Evolutionary conservation across 352 stramenopile species (phyloP).

Genomic region (Globisporangium barbulae): DNA sequence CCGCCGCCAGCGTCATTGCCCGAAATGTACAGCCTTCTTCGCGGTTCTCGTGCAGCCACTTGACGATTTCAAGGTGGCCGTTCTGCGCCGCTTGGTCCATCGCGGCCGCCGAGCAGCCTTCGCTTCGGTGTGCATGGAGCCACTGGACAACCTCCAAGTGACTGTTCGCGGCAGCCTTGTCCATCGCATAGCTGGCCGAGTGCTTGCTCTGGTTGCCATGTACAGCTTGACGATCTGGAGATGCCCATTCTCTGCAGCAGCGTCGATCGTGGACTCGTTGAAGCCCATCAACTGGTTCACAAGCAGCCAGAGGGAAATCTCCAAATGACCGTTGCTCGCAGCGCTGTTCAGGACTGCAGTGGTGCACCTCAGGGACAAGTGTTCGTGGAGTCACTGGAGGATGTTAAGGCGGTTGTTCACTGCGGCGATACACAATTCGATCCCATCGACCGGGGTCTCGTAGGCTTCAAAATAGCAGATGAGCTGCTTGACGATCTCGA

Average conservation of each 20-base stretch:
- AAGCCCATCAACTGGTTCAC: not conserved
- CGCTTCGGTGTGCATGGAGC: slow-evolving; percentile 5
- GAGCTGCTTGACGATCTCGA: not conserved
- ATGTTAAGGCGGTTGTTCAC: not conserved
- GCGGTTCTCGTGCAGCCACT: slow-evolving; percentile 2
- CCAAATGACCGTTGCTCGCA: not conserved
- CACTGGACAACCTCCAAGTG: slow-evolving; percentile 17
- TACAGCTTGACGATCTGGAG: not conserved
- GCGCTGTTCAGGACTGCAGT: not conserved
- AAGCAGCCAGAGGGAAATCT: slow-evolving; percentile 3
- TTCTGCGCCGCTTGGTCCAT: slow-evolving; percentile 14
- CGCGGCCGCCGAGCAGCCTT: slow-evolving; percentile 4
- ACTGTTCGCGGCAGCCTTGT: not conserved
- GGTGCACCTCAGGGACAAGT: not conserved
- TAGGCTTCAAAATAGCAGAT: not conserved
- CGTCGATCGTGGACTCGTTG: not conserved
- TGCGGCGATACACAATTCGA: not conserved
- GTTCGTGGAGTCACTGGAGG: not conserved
- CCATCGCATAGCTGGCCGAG: not conserved
- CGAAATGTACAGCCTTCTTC: not conserved
- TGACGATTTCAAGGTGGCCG: not conserved
- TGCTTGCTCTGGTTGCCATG: not conserved
- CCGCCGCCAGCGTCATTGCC: not conserved
- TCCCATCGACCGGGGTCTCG: not conserved
- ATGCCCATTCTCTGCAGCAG: not conserved